phyloP scores from a whole-genome alignment of 2,329 filamentous ascomycete species.

The Stylonectria norvegica region DNA sequence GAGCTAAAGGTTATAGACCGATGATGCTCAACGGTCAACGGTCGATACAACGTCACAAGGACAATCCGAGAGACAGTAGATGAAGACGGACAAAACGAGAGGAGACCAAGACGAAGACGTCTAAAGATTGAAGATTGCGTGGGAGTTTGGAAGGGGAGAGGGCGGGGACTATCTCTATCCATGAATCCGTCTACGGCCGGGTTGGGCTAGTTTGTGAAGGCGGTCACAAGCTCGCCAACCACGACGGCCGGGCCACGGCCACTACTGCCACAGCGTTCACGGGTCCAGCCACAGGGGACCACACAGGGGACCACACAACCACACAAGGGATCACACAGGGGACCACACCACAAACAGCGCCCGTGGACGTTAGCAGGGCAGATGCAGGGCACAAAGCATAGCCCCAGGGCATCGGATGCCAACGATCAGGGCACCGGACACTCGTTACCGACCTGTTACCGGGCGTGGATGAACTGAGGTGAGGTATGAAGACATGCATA shows the following conservation, averaged over 20 bases:
- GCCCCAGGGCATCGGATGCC: constrained; percentile 5
- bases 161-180: constrained; percentile 8
- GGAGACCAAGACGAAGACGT: not conserved
- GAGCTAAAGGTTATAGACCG: no score
- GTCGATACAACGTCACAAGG: no score
- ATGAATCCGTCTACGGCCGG: not conserved
- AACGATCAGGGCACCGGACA: constrained; percentile 7
- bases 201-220: constrained; percentile 1
- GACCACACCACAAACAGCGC: no score
- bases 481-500: not conserved
- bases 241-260: not conserved
- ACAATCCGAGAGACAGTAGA: not conserved
- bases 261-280: not conserved
- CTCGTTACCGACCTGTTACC: constrained; percentile 4
- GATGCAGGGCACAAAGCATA: constrained; percentile 2
- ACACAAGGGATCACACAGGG: no score
- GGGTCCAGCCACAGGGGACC: not conserved
- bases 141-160: constrained; percentile 4
- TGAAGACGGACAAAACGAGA: constrained; percentile 1
- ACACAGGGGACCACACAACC: no score
- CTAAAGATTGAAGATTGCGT: constrained; percentile 7
- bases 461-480: not conserved
- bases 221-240: constrained; percentile 1
- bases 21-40: no score
- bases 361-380: no score